These are phyloP conservation scores for Huntiella decipiens DNA, from an alignment of 2,329 filamentous ascomycete genomes.

Conservation along the genomic window DNA sequence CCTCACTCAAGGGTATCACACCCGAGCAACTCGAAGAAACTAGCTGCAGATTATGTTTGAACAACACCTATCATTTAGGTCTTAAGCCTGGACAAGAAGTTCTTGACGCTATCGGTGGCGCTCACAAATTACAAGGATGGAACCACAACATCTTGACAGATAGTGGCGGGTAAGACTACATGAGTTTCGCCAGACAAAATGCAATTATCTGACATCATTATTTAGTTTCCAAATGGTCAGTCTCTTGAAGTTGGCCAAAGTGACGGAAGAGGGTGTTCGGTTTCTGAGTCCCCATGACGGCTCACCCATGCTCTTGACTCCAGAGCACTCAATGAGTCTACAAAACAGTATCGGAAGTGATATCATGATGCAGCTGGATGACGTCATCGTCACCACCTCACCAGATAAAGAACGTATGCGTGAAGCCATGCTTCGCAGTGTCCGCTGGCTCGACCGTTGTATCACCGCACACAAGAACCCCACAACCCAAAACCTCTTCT, in stretches of 20 bases:
- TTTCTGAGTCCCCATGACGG: constrained; percentile 96
- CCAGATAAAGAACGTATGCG: constrained; percentile 75
- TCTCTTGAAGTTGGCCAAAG: constrained; percentile 73
- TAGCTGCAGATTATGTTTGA: constrained; percentile 75
- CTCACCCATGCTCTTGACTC: constrained; percentile 86
- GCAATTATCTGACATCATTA: neutral
- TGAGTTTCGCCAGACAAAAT: neutral
- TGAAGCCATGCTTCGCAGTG: constrained; percentile 84
- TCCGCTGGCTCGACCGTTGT: constrained; percentile 91
- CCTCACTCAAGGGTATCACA: constrained; percentile 83
- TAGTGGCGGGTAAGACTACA: constrained; percentile 40
- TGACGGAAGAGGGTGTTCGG: constrained; percentile 88
- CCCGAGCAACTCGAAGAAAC: constrained; percentile 82
- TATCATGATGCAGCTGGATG: constrained; percentile 99
- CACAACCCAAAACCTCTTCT: constrained; percentile 78
- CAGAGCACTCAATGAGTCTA: constrained; percentile 86
- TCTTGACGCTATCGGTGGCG: constrained; percentile 71
- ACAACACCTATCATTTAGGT: constrained; percentile 95
- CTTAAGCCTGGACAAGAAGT: constrained; percentile 86
- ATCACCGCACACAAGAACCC: constrained; percentile 77
- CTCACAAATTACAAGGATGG: constrained; percentile 91
- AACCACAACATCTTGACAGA: constrained; percentile 83
- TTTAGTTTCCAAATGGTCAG: constrained; percentile 95
- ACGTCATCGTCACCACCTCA: constrained; percentile 90
- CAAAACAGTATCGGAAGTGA: constrained; percentile 97